phyloP scores from a whole-genome alignment of 202 grass and related monocot species.

The Schoenoplectus triqueter region DNA sequence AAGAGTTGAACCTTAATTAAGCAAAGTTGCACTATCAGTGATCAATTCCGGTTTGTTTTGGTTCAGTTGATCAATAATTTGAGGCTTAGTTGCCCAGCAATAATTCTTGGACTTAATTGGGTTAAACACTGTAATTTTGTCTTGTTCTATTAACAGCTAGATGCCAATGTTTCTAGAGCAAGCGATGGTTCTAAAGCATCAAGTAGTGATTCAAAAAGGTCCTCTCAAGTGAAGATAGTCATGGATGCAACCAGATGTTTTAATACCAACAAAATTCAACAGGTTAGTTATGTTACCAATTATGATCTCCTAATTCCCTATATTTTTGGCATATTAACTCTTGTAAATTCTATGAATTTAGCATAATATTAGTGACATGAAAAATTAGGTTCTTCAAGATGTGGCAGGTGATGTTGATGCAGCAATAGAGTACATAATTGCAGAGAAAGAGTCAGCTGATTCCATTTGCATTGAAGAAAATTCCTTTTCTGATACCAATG shows the following conservation, averaged over 20 bases:
- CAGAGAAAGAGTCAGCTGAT: constrained; percentile 43
- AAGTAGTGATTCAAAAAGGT: constrained; percentile 56
- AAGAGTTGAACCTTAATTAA: constrained; percentile 38
- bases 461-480: constrained; percentile 44
- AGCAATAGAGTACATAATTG: constrained; percentile 81
- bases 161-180: constrained; percentile 57
- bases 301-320: constrained; percentile 26
- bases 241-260: constrained; percentile 78
- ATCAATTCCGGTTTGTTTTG: neutral
- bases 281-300: constrained; percentile 47
- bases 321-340: constrained; percentile 27
- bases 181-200: constrained; percentile 53
- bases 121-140: constrained; percentile 26
- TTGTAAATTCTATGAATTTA: constrained; percentile 3
- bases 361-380: constrained; percentile 11
- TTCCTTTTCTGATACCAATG: constrained; percentile 41
- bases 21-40: constrained; percentile 11
- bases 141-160: constrained; percentile 44
- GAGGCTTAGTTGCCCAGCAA: constrained; percentile 13
- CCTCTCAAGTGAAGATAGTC: constrained; percentile 55
- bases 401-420: constrained; percentile 80
- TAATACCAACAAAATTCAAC: constrained; percentile 54
- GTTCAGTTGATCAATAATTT: neutral
- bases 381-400: constrained; percentile 67
- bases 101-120: neutral